Evolutionary conservation across 2,329 filamentous ascomycete genomes (phyloP).

Genomic region (Fusarium odoratissimum): DNA sequence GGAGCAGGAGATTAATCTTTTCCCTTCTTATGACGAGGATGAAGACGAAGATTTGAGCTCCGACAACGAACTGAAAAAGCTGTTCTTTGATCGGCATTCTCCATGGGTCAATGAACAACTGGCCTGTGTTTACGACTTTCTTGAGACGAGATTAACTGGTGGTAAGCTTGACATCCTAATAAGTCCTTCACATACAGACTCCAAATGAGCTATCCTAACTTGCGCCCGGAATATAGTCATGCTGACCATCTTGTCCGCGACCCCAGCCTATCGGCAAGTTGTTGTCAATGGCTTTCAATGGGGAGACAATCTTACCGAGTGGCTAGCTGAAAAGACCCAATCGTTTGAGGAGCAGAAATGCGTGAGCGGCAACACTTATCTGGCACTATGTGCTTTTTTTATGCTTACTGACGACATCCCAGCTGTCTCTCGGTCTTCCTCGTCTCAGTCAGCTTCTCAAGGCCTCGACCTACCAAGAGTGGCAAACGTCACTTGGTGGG

Average conservation of each 20-base stretch:
- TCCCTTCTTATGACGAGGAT: not conserved
- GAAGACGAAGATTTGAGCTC: not conserved
- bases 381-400: not conserved
- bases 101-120: constrained; percentile 42
- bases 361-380: constrained; percentile 1
- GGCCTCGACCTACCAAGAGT: constrained; percentile 32
- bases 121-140: constrained; percentile 36
- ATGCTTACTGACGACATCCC: not conserved
- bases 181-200: not conserved
- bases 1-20: constrained; percentile 3
- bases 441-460: constrained; percentile 25
- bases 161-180: constrained; percentile 16
- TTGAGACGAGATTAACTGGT: constrained; percentile 34
- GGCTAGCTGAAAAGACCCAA: constrained; percentile 30
- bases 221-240: constrained; percentile 23
- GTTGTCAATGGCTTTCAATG: constrained; percentile 37
- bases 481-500: constrained; percentile 26
- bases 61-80: constrained; percentile 21
- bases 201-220: constrained; percentile 6
- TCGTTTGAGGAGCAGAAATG: constrained; percentile 39
- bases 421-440: constrained; percentile 37
- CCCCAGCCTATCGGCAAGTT: constrained; percentile 34
- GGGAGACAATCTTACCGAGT: constrained; percentile 38
- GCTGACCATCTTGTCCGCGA: constrained; percentile 36
- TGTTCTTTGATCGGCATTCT: constrained; percentile 39